phyloP scores from a whole-genome alignment of 2,329 filamentous ascomycete genomes.

The Pseudogymnoascus sp. region DNA sequence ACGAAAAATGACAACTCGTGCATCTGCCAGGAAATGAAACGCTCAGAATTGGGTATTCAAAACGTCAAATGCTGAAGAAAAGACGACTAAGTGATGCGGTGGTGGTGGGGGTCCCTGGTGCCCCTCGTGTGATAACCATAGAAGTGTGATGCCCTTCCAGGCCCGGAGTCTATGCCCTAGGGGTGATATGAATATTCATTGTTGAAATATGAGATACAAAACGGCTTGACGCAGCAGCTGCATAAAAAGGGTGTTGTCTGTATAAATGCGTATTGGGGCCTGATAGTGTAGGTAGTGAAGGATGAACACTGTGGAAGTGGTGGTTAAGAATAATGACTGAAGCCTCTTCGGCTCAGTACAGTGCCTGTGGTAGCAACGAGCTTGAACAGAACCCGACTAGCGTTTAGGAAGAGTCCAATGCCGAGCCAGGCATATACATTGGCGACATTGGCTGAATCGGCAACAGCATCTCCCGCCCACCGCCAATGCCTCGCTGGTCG shows the following conservation, averaged over 20 bases:
- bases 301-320: neutral
- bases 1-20: neutral
- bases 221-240: neutral
- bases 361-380: neutral
- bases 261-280: neutral
- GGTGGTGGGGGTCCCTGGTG: neutral
- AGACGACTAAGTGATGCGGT: neutral
- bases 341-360: neutral
- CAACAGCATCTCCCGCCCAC: neutral
- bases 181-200: neutral
- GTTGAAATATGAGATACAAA: neutral
- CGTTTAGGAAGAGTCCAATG: neutral
- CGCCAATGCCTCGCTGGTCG: neutral
- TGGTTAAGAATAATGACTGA: neutral
- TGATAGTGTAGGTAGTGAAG: neutral
- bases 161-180: neutral
- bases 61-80: conserved; percentile 1
- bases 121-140: neutral
- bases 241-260: neutral
- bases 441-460: neutral
- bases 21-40: neutral
- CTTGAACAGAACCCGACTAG: neutral
- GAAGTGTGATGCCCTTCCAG: neutral
- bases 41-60: neutral
- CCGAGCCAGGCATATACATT: conserved; percentile 3